phyloP scores from a whole-genome alignment of 2,329 filamentous ascomycete species.

The Alternaria sp. region DNA sequence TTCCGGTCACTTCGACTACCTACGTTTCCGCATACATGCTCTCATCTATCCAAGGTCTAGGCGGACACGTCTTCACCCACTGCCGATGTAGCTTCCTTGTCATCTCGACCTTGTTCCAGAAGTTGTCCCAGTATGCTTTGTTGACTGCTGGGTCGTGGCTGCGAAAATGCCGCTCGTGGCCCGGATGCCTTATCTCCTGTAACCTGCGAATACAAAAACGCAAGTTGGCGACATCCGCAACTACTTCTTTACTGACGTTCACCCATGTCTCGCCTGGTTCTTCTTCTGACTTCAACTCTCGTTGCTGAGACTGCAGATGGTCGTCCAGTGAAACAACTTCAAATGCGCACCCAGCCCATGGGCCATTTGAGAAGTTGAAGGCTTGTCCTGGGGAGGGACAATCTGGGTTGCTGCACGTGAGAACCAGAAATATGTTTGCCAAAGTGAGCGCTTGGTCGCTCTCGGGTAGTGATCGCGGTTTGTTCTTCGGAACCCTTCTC shows the following conservation, averaged over 20 bases:
- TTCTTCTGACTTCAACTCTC: background rate
- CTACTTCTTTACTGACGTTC: background rate
- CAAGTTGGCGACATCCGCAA: no score
- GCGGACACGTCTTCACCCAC: background rate
- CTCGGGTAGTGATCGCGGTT: background rate
- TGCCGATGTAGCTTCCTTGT: background rate
- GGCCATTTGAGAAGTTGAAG: constrained; percentile 6
- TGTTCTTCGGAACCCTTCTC: background rate
- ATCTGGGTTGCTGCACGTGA: constrained; percentile 1
- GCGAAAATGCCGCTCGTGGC: background rate
- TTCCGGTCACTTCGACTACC: background rate
- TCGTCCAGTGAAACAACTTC: constrained; percentile 13
- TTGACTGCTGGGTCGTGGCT: background rate
- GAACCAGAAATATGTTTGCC: constrained; percentile 12
- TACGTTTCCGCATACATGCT: background rate
- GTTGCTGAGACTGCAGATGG: background rate
- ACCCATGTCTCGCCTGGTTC: background rate
- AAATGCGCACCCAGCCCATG: constrained; percentile 17
- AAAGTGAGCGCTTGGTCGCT: constrained; percentile 4
- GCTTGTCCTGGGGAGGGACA: background rate
- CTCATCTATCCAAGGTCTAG: background rate
- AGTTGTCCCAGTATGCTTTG: constrained; percentile 47
- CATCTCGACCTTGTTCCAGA: background rate
- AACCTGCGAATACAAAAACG: background rate
- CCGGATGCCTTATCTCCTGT: background rate